These are phyloP conservation scores for Mucor sp. DNA, from an alignment of 371 early-diverging fungal species.

Conservation along the genomic window DNA sequence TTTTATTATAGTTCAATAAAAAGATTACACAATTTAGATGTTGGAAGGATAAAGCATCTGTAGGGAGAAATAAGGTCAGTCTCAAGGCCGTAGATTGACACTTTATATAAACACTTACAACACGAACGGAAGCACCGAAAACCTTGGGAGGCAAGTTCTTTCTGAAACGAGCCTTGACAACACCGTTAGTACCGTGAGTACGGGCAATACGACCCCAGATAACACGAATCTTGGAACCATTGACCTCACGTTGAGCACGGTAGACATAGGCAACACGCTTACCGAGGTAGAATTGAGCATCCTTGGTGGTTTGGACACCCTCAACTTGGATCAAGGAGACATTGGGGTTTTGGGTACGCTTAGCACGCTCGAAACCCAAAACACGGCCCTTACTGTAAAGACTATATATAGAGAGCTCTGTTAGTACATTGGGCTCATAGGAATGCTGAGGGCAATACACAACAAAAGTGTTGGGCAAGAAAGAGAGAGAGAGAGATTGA, in stretches of 20 bases:
- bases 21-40: constrained; percentile 51
- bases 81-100: too few relatives aligned
- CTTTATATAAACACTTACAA: constrained; percentile 2
- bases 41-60: constrained; percentile 94
- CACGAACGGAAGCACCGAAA: constrained; percentile 83
- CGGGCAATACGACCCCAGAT: constrained; percentile 97
- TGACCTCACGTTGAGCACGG: constrained; percentile 85
- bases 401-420: constrained; percentile 46
- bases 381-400: constrained; percentile 95
- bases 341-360: constrained; percentile 87
- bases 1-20: not conserved
- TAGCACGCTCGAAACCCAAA: constrained; percentile 90
- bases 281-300: constrained; percentile 87
- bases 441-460: too few relatives aligned
- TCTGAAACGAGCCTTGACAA: constrained; percentile 93
- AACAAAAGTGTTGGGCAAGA: too few relatives aligned
- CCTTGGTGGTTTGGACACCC: constrained; percentile 85
- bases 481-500: too few relatives aligned
- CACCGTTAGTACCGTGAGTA: constrained; percentile 90
- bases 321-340: constrained; percentile 91
- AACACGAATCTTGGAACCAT: constrained; percentile 90
- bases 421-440: too few relatives aligned
- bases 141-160: constrained; percentile 90
- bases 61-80: not conserved
- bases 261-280: constrained; percentile 84